These are phyloP conservation scores for Exobasidium rhododendri DNA, from an alignment of 1,284 basidiomycete genomes.

Conservation along the genomic window DNA sequence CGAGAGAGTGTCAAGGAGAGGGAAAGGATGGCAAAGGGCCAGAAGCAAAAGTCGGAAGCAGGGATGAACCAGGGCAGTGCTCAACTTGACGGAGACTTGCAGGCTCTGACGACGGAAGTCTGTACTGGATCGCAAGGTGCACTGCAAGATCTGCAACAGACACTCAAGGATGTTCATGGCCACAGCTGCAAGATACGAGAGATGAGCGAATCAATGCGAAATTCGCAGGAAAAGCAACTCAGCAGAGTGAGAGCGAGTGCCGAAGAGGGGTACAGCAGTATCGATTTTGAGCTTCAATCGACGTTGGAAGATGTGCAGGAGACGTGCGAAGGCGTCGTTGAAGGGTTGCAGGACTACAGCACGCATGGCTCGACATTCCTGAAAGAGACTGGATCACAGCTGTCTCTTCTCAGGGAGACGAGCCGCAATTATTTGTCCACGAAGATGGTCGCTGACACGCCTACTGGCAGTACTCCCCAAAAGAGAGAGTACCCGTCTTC, in stretches of 20 bases:
- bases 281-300: neutral
- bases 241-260: neutral
- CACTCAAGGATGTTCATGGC: neutral
- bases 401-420: neutral
- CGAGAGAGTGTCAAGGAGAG: constrained; percentile 2
- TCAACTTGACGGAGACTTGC: neutral
- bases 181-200: neutral
- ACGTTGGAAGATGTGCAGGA: neutral
- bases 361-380: neutral
- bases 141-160: neutral
- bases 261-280: neutral
- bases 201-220: neutral
- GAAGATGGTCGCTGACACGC: neutral
- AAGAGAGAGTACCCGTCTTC: constrained; percentile 2
- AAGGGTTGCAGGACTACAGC: neutral
- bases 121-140: neutral
- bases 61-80: constrained; percentile 1
- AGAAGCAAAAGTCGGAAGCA: neutral
- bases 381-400: neutral
- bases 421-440: neutral
- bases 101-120: neutral
- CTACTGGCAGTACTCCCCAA: constrained; percentile 5
- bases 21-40: neutral
- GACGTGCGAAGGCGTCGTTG: neutral
- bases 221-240: neutral